These are phyloP conservation scores for Paraglomus occultum DNA, from an alignment of 192 early-diverging fungal species.

Conservation along the genomic window DNA sequence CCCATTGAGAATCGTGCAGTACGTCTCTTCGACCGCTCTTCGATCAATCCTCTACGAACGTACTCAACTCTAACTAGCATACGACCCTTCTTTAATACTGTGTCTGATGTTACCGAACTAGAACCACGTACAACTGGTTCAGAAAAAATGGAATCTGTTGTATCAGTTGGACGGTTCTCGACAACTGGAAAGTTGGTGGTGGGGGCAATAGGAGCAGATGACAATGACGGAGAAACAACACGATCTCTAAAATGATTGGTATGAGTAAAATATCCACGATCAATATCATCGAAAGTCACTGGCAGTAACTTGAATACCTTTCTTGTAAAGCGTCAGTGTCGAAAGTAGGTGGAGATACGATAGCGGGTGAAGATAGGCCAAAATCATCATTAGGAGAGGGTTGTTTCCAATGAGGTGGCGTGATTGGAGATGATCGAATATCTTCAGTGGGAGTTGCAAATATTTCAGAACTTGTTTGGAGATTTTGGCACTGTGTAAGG, in stretches of 20 bases:
- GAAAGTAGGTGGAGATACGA: not conserved
- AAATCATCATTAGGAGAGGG: not conserved
- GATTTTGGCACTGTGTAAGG: not conserved
- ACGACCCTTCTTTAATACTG: slow-evolving; percentile 12
- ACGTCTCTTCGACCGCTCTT: not conserved
- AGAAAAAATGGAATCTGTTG: no score
- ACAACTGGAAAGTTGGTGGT: not conserved
- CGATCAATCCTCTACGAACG: not conserved
- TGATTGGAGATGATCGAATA: not conserved
- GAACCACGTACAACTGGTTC: no score
- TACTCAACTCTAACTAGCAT: slow-evolving; percentile 7
- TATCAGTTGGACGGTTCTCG: no score
- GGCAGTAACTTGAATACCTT: not conserved
- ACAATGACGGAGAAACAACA: not conserved
- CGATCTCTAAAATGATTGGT: no score
- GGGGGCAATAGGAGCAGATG: not conserved
- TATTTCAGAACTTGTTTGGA: not conserved
- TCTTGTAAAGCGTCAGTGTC: not conserved
- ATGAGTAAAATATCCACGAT: not conserved
- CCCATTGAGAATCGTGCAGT: not conserved
- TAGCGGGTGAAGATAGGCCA: not conserved
- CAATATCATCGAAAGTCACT: not conserved
- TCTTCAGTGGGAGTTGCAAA: slow-evolving; percentile 18
- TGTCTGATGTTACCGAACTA: no score
- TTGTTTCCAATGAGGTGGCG: not conserved